phyloP scores from a whole-genome alignment of 768 basidiomycete genomes.

The Mycena polygramma region DNA sequence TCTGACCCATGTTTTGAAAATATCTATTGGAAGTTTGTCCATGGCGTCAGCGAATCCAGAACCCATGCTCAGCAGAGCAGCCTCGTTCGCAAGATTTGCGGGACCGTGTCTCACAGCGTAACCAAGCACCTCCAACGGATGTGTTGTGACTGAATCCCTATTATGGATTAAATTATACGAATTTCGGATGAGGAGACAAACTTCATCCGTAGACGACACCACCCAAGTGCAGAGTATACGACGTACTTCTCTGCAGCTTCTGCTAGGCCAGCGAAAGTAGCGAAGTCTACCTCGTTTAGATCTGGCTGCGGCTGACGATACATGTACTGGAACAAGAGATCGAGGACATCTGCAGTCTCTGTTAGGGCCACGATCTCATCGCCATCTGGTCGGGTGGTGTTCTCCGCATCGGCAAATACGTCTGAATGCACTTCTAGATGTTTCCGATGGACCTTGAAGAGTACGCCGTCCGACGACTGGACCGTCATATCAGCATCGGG shows the following conservation, averaged over 20 bases:
- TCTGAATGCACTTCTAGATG: slow-evolving; percentile 37
- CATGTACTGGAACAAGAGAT: slow-evolving; percentile 41
- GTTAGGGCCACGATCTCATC: slow-evolving; percentile 35
- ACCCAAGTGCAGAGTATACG: slow-evolving; percentile 21
- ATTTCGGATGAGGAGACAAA: neutral
- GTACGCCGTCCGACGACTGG: slow-evolving; percentile 31
- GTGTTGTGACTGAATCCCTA: neutral
- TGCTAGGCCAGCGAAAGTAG: slow-evolving; percentile 30
- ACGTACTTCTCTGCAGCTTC: slow-evolving; percentile 43
- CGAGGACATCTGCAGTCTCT: slow-evolving; percentile 36
- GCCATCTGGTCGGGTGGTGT: neutral
- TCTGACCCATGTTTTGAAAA: slow-evolving; percentile 4
- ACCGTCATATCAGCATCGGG: slow-evolving; percentile 32
- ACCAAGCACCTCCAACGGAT: slow-evolving; percentile 5
- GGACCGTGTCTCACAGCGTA: slow-evolving; percentile 6
- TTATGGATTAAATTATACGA: neutral
- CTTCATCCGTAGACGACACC: neutral
- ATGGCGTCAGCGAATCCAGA: neutral
- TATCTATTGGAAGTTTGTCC: neutral
- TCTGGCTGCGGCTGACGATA: slow-evolving; percentile 38
- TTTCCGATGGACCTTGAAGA: slow-evolving; percentile 36
- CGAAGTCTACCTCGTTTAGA: slow-evolving; percentile 30
- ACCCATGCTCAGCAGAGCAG: slow-evolving; percentile 14
- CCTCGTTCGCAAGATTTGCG: slow-evolving; percentile 10
- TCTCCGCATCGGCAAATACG: slow-evolving; percentile 32